These are phyloP conservation scores for Chlorociboria aeruginascens DNA, from an alignment of 495 filamentous ascomycete genomes.

Conservation along the genomic window DNA sequence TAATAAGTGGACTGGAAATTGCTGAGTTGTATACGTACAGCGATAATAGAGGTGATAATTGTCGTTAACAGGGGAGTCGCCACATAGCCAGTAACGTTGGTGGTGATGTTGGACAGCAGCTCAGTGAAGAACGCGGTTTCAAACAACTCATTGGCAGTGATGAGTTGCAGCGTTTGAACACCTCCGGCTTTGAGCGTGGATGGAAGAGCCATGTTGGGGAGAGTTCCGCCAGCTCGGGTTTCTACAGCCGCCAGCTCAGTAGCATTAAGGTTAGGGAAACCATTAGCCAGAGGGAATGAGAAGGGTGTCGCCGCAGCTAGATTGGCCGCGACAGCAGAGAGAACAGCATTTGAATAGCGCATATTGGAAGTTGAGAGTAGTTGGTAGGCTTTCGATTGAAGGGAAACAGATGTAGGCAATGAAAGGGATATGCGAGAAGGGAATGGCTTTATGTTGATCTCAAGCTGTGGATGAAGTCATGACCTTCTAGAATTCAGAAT, in stretches of 20 bases:
- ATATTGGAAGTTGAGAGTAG: too few species aligned
- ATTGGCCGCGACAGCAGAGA: too few species aligned
- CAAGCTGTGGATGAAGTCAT: too few species aligned
- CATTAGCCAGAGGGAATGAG: constrained; percentile 28
- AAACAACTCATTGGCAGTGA: constrained; percentile 53
- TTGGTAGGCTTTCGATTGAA: too few species aligned
- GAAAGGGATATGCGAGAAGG: too few species aligned
- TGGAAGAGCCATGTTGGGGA: constrained; percentile 44
- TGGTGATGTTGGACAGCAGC: constrained; percentile 51
- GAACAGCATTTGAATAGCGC: too few species aligned
- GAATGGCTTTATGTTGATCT: too few species aligned
- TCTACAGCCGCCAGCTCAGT: constrained; percentile 37
- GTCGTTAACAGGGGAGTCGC: constrained; percentile 11
- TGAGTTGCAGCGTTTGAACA: constrained; percentile 43
- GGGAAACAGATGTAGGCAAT: too few species aligned
- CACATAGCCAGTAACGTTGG: constrained; percentile 38
- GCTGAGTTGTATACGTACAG: not conserved
- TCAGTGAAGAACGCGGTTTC: constrained; percentile 53
- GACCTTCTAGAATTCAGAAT: too few species aligned
- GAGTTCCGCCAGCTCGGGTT: constrained; percentile 41
- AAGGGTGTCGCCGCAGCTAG: constrained; percentile 3
- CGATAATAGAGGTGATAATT: constrained; percentile 1
- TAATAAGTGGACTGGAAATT: too few species aligned
- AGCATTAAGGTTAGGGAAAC: constrained; percentile 42
- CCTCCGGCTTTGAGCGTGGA: constrained; percentile 35